Percentiles rank a stretch among this genome's conserved stretches.
These are phyloP conservation scores for Botryotinia calthae DNA, from an alignment of 2,329 filamentous ascomycete genomes.

Conservation along the genomic window DNA sequence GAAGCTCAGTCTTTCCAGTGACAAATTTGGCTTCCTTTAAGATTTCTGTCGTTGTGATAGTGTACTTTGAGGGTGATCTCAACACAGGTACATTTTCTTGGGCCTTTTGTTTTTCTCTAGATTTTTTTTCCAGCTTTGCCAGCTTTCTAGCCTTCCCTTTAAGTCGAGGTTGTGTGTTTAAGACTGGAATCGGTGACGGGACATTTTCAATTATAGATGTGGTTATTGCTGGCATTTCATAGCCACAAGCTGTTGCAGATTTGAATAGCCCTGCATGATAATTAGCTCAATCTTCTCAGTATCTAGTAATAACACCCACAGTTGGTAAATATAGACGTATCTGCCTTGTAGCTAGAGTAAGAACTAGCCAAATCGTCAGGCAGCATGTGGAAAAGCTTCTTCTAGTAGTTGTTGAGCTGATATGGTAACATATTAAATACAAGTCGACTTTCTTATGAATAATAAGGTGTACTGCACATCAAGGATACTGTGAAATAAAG, in stretches of 20 bases:
- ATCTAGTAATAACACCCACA: not conserved
- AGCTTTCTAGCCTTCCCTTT: not conserved
- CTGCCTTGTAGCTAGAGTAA: not conserved
- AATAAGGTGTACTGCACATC: too few relatives aligned
- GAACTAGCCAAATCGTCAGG: too few relatives aligned
- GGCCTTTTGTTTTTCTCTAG: not conserved
- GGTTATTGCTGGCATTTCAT: not conserved
- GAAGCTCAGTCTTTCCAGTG: not conserved
- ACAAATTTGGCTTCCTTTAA: not conserved
- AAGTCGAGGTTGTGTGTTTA: not conserved
- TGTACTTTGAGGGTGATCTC: not conserved
- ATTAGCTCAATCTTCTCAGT: too few relatives aligned
- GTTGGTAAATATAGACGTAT: not conserved
- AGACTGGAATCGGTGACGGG: too few relatives aligned
- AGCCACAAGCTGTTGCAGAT: not conserved
- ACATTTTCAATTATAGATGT: not conserved
- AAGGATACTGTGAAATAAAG: too few relatives aligned
- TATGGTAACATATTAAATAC: too few relatives aligned
- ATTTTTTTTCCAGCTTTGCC: not conserved
- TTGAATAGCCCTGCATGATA: not conserved
- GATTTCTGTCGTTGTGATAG: not conserved
- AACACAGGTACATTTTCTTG: not conserved
- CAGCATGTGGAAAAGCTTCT: not conserved
- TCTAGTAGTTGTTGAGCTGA: too few relatives aligned
- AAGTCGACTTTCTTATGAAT: too few relatives aligned